These are phyloP conservation scores for Fusarium aywerte DNA, from an alignment of 2,329 filamentous ascomycete genomes.

Conservation along the genomic window DNA sequence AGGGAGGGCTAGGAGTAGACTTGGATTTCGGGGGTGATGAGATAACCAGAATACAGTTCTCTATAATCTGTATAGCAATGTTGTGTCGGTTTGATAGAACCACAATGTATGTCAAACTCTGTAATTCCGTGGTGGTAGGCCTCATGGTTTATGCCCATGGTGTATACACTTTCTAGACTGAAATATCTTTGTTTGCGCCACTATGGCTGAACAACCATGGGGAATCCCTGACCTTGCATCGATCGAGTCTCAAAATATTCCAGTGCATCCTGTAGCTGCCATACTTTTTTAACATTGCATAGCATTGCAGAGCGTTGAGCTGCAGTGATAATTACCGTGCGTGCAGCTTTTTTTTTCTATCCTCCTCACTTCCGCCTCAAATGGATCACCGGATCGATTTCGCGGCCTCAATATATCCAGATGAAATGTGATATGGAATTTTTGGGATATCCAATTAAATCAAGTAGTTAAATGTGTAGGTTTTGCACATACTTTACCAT, in stretches of 20 bases:
- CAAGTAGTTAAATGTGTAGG: not conserved
- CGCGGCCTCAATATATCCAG: not conserved
- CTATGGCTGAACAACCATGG: slow-evolving; percentile 11
- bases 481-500: not conserved
- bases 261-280: slow-evolving; percentile 7
- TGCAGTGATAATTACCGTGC: not conserved
- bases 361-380: not conserved
- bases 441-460: not conserved
- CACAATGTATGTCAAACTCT: not conserved
- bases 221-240: slow-evolving; percentile 23
- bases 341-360: not conserved
- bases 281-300: slow-evolving; percentile 11
- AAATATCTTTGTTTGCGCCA: slow-evolving; percentile 7
- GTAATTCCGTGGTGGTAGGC: slow-evolving; percentile 15
- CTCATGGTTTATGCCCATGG: slow-evolving; percentile 21
- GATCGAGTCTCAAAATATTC: not conserved
- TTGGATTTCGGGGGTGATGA: slow-evolving; percentile 1
- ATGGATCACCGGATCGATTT: not conserved
- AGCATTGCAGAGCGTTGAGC: slow-evolving; percentile 11
- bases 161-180: slow-evolving; percentile 6
- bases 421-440: not conserved
- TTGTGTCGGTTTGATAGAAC: not conserved
- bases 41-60: not conserved
- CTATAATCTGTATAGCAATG: not conserved
- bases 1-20: not conserved